Base-by-base conservation (phyloP, 495 filamentous ascomycete species). In the Achaetomiella virescens region DNA sequence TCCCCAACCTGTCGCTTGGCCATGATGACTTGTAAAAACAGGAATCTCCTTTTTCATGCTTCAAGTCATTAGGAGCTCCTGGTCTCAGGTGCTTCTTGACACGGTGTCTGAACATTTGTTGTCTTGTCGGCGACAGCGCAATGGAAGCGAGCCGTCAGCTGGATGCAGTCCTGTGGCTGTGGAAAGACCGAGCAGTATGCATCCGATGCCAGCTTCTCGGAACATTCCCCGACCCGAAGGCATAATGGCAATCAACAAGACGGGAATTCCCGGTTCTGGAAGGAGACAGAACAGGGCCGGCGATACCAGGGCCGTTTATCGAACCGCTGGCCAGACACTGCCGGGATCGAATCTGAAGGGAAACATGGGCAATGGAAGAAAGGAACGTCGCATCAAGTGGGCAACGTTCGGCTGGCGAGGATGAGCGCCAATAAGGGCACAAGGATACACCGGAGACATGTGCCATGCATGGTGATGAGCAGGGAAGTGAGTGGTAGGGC, bases 401-500 rank as follows among this genome's bases (percentile, higher is more conserved):
- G 21, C 35, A 10, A 8, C 4, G 15, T 42, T 43, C 40, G 50
- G 43, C 42, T 52, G 37, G 42, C 18, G 27, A 53, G 21, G 12
- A 17, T 5, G 7, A 18, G 14, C 12, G 48, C 37, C n/a, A n/a
- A 18, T 12, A 14, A 37, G 1, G 35, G 15, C 18, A 52, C 15
- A 42, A 24, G 29, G 1, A 6, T 17, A 25, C 38, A 41, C 14
- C 18, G 38, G n/a, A n/a, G 18, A 41, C 15, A 15, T 41, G n/a
- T 20, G 18, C 12, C 38, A 20, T 41, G 1, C 33, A 40, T 40
- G 0, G 20, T 54, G 52, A 35, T 36, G 42, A 6, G 21, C 53
- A 35, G 53, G 35, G 17, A 48, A 29, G 0, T 9, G 46, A 37
- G 45, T 50, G 36, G 52, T 56, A 61, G 58, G 58, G 48, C 58